Evolutionary conservation across 1,139 yeast species (phyloP).

Genomic region (Candida mesenterica): DNA sequence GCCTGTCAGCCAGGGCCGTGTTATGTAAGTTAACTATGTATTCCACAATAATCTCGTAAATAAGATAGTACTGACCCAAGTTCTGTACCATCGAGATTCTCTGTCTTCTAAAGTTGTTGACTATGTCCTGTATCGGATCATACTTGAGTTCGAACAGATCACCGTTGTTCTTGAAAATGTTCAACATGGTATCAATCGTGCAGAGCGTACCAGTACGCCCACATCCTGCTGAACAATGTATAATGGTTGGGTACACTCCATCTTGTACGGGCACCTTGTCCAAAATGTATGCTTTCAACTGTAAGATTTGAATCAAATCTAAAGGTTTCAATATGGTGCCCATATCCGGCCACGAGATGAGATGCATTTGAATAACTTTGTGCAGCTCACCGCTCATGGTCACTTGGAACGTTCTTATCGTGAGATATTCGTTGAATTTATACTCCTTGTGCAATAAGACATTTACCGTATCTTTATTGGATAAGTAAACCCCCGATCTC

Average conservation of each 20-base stretch:
- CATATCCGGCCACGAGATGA: conserved; percentile 56
- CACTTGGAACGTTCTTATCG: conserved; percentile 38
- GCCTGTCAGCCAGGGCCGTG: conserved; percentile 7
- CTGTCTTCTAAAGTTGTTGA: conserved; percentile 64
- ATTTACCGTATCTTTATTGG: conserved; percentile 32
- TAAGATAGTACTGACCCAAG: conserved; percentile 66
- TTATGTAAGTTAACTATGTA: conserved; percentile 18
- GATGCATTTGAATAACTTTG: conserved; percentile 47
- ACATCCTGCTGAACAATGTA: conserved; percentile 91
- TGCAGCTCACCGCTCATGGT: conserved; percentile 25
- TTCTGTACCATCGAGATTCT: conserved; percentile 84
- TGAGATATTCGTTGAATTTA: conserved; percentile 17
- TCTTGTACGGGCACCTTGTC: conserved; percentile 8
- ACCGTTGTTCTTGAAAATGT: conserved; percentile 30
- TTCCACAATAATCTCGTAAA: conserved; percentile 53
- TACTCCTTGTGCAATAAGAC: conserved; percentile 25
- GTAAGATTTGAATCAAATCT: conserved; percentile 43
- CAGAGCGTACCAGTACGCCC: conserved; percentile 90
- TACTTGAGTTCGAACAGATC: conserved; percentile 15
- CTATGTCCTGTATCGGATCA: conserved; percentile 51
- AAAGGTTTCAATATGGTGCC: conserved; percentile 37
- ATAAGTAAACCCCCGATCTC: conserved; percentile 45
- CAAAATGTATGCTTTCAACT: conserved; percentile 36
- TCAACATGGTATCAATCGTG: conserved; percentile 65
- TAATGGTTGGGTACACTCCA: conserved; percentile 48